These are phyloP conservation scores for Blastocystis sp. DNA, from an alignment of 352 stramenopile species.

Conservation along the genomic window DNA sequence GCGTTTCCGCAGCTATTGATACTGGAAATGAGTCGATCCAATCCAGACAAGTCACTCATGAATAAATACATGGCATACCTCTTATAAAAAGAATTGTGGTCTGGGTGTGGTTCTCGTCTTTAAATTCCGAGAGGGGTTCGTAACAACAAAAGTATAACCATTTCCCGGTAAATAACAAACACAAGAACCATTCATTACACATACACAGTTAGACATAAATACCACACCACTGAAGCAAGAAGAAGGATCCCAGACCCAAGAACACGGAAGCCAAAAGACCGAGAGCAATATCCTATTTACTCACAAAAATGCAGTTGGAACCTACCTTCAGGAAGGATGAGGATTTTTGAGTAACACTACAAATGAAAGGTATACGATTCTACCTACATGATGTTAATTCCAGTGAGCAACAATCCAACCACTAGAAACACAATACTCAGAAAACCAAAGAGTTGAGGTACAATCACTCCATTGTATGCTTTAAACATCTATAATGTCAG, in stretches of 20 bases:
- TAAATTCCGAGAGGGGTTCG: not conserved
- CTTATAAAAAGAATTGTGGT: too few species aligned
- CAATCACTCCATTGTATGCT: slow-evolving; percentile 49
- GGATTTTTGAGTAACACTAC: slow-evolving; percentile 57
- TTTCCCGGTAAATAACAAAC: not conserved
- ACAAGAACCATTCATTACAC: not conserved
- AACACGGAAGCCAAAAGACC: slow-evolving; percentile 59
- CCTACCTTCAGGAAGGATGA: slow-evolving; percentile 50
- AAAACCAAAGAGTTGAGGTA: slow-evolving; percentile 64
- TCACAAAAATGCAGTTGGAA: not conserved
- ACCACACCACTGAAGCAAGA: slow-evolving; percentile 68
- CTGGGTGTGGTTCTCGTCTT: too few species aligned
- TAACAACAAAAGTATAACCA: not conserved
- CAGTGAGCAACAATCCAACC: slow-evolving; percentile 38
- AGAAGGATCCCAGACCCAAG: slow-evolving; percentile 65
- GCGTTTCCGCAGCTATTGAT: not conserved
- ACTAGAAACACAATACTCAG: slow-evolving; percentile 42
- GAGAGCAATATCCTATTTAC: slow-evolving; percentile 43
- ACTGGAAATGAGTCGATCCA: not conserved
- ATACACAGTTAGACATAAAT: slow-evolving; percentile 64
- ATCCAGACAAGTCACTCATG: not conserved
- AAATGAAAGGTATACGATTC: not conserved
- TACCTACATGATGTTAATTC: slow-evolving; percentile 53
- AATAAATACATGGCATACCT: not conserved
- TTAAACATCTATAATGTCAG: slow-evolving; percentile 51